phyloP scores from a whole-genome alignment of 495 filamentous ascomycete genomes.

The Penicillium herquei region DNA sequence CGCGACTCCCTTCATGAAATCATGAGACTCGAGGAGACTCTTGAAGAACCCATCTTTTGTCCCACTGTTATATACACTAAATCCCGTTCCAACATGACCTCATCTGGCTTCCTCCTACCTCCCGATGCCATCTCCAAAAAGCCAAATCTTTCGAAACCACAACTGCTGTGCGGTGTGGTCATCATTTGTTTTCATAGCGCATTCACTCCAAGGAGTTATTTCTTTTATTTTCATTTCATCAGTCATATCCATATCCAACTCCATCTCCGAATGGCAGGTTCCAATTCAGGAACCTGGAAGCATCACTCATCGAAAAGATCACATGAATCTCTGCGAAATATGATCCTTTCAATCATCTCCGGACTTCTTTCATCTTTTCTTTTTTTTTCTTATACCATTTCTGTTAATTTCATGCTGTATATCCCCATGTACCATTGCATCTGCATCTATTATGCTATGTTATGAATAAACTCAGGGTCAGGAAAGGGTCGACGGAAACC shows the following conservation, averaged over 20 bases:
- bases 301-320: too few relatives aligned
- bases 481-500: neutral
- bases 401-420: slow-evolving; percentile 12
- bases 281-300: too few relatives aligned
- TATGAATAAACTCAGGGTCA: slow-evolving; percentile 7
- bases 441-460: slow-evolving; percentile 8
- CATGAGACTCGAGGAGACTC: neutral
- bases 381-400: neutral
- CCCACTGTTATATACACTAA: neutral
- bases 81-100: too few relatives aligned
- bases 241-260: neutral
- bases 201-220: neutral
- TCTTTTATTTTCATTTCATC: neutral
- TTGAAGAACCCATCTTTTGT: neutral
- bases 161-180: slow-evolving; percentile 20
- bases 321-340: too few relatives aligned
- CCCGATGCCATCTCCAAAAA: neutral
- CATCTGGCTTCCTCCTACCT: neutral
- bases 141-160: neutral
- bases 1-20: slow-evolving; percentile 10
- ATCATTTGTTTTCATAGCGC: neutral
- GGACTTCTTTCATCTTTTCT: slow-evolving; percentile 1
- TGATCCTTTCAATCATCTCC: too few relatives aligned
- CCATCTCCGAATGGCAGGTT: too few relatives aligned
- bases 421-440: slow-evolving; percentile 18